These are phyloP conservation scores for Moringa oleifera DNA, from an alignment of 345 rosid species.

Conservation along the genomic window DNA sequence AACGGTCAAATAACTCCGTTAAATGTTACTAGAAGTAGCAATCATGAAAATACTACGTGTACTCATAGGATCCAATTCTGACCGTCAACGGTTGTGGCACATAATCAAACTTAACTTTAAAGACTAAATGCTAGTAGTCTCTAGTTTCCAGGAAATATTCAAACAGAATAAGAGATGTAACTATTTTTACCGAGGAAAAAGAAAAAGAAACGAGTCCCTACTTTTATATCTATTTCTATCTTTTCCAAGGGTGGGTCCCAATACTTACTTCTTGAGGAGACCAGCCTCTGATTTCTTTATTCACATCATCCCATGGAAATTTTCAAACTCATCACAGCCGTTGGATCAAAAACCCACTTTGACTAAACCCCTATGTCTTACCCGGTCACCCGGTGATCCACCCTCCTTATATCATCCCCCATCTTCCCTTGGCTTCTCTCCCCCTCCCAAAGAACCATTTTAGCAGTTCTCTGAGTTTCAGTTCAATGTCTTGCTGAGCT, in stretches of 20 bases:
- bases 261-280: slow-evolving; percentile 12
- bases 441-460: slow-evolving; percentile 2
- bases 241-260: slow-evolving; percentile 20
- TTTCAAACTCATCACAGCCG: slow-evolving; percentile 34
- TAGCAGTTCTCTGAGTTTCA: background rate
- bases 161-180: too few species aligned
- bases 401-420: slow-evolving; percentile 36
- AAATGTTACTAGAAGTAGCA: too few species aligned
- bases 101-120: too few species aligned
- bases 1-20: too few species aligned
- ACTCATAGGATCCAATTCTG: too few species aligned
- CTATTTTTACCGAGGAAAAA: too few species aligned
- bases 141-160: too few species aligned
- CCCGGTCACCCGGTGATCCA: slow-evolving; percentile 48
- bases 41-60: too few species aligned
- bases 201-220: too few species aligned
- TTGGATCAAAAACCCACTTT: slow-evolving; percentile 32
- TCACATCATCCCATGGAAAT: slow-evolving; percentile 17
- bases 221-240: too few species aligned
- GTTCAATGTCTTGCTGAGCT: slow-evolving; percentile 16
- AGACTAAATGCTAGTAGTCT: too few species aligned
- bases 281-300: slow-evolving; percentile 30
- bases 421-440: background rate
- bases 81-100: too few species aligned
- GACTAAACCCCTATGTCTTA: slow-evolving; percentile 24